These are phyloP conservation scores for Candida namnaoensis DNA, from an alignment of 805 yeast species.

Conservation along the genomic window DNA sequence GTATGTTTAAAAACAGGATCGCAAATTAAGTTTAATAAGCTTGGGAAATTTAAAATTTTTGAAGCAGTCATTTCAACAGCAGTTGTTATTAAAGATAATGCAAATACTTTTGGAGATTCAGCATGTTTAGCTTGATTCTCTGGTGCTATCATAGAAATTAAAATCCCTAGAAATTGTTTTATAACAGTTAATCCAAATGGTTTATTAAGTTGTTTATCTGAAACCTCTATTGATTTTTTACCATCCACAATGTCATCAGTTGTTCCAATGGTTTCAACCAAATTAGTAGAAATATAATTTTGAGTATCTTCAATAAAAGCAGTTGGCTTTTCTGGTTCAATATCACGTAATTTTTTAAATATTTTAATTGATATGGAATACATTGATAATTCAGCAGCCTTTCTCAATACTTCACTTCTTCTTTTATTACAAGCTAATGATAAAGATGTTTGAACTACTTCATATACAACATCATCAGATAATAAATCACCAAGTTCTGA, in stretches of 20 bases:
- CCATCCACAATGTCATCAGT: constrained; percentile 36
- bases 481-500: constrained; percentile 59
- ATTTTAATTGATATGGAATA: constrained; percentile 59
- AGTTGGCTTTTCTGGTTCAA: constrained; percentile 36
- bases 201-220: constrained; percentile 15
- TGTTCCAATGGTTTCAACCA: constrained; percentile 41
- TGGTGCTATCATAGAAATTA: constrained; percentile 76
- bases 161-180: constrained; percentile 65
- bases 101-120: constrained; percentile 79
- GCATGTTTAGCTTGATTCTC: constrained; percentile 77
- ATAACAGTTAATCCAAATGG: constrained; percentile 70
- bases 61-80: constrained; percentile 79
- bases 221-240: constrained; percentile 15
- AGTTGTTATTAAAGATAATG: constrained; percentile 64
- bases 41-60: constrained; percentile 48
- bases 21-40: constrained; percentile 58
- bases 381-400: constrained; percentile 82
- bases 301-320: constrained; percentile 36
- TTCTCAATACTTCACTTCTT: constrained; percentile 81
- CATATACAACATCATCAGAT: constrained; percentile 77
- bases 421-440: constrained; percentile 88
- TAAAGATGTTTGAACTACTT: constrained; percentile 84
- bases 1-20: constrained; percentile 83
- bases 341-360: constrained; percentile 48
- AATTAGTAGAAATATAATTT: constrained; percentile 34